Conservation (phyloP, 1,139 yeast species). For the Sporopachydermia cereana region DNA sequence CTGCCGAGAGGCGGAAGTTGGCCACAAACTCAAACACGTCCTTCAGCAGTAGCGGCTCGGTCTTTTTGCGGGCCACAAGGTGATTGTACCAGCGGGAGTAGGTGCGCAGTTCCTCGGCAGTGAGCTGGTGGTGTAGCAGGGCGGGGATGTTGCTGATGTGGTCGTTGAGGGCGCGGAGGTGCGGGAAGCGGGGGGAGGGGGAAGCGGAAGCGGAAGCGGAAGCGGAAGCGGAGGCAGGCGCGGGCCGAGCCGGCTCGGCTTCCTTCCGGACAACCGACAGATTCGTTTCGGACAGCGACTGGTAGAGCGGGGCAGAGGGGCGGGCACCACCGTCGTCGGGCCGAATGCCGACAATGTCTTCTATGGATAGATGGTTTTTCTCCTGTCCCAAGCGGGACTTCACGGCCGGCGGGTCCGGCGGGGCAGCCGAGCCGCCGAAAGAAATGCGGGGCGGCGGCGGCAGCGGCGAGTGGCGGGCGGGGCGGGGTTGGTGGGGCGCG, state of each 20-base stretch:
- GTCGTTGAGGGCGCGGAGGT: not conserved
- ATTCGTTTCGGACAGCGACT: not conserved
- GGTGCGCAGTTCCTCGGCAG: conserved; percentile 27
- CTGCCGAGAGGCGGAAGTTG: conserved; percentile 27
- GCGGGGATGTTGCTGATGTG: conserved; percentile 1
- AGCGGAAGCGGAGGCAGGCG: no score
- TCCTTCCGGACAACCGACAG: not conserved
- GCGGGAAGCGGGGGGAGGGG: not conserved
- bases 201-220: not conserved
- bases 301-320: not conserved
- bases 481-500: not conserved
- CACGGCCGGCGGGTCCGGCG: not conserved
- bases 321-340: no score
- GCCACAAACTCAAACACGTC: conserved; percentile 27
- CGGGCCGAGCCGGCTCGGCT: no score
- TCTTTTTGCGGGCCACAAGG: conserved; percentile 25
- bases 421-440: not conserved
- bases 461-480: not conserved
- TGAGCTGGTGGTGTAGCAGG: conserved; percentile 17
- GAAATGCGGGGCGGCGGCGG: conserved; percentile 3
- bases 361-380: not conserved
- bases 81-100: conserved; percentile 35
- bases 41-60: conserved; percentile 23
- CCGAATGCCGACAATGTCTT: conserved; percentile 1
- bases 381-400: not conserved